These are phyloP conservation scores for Takashimella koratensis DNA, from an alignment of 1,284 basidiomycete genomes.

Conservation along the genomic window DNA sequence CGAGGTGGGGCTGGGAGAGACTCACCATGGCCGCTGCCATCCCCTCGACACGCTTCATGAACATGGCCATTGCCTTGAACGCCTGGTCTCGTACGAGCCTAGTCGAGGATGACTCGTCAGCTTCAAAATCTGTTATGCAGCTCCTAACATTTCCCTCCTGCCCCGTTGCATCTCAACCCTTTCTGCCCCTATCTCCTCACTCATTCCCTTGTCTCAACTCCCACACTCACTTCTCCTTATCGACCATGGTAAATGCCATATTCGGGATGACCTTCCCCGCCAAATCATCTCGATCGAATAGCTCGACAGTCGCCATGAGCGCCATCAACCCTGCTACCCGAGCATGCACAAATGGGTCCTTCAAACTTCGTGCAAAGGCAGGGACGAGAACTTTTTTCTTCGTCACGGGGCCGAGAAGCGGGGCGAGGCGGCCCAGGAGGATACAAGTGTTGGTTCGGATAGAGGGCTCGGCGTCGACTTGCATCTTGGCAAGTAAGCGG, in stretches of 20 bases:
- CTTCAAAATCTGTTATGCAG: too few relatives aligned
- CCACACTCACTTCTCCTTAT: slow-evolving; percentile 79
- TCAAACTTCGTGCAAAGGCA: slow-evolving; percentile 85
- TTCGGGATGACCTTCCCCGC: slow-evolving; percentile 83
- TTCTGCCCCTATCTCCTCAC: too few relatives aligned
- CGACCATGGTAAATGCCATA: slow-evolving; percentile 72
- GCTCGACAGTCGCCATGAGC: slow-evolving; percentile 89
- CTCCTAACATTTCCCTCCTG: too few relatives aligned
- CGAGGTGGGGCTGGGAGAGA: slow-evolving; percentile 1
- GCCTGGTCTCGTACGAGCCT: slow-evolving; percentile 89
- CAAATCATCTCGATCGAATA: slow-evolving; percentile 83
- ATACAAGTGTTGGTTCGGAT: slow-evolving; percentile 98
- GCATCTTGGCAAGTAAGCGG: slow-evolving; percentile 85
- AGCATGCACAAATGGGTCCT: slow-evolving; percentile 88
- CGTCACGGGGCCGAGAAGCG: slow-evolving; percentile 77
- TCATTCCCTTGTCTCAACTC: too few relatives aligned
- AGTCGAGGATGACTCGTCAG: neutral
- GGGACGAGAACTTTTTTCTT: slow-evolving; percentile 94
- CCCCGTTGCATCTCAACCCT: too few relatives aligned
- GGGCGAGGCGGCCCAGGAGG: slow-evolving; percentile 85
- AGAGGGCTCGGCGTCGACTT: slow-evolving; percentile 85
- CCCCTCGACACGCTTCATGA: slow-evolving; percentile 75
- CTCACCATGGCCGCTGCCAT: slow-evolving; percentile 74
- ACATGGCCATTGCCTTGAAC: slow-evolving; percentile 83
- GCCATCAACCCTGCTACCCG: slow-evolving; percentile 94